These are phyloP conservation scores for Coniferiporia weirii DNA, from an alignment of 1,284 basidiomycete species.

Conservation along the genomic window DNA sequence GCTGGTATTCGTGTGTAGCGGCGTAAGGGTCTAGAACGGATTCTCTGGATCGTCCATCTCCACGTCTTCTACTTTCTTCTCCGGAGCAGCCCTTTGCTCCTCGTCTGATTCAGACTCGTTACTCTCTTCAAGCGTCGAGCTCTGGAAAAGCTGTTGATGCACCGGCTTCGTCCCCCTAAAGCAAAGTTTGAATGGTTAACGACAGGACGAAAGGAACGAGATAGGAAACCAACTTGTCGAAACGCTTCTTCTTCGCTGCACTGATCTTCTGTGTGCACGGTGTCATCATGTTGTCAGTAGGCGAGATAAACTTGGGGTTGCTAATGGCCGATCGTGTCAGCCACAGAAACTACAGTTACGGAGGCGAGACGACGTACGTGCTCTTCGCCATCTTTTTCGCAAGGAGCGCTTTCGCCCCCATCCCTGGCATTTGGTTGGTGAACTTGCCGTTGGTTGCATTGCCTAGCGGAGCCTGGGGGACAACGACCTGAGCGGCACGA, in stretches of 20 bases:
- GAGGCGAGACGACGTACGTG: slow-evolving; percentile 46
- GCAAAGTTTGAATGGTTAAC: slow-evolving; percentile 4
- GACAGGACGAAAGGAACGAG: slow-evolving; percentile 3
- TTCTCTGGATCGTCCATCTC: slow-evolving; percentile 47
- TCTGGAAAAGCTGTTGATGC: slow-evolving; percentile 49
- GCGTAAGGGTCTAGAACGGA: slow-evolving; percentile 28
- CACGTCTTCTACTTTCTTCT: slow-evolving; percentile 20
- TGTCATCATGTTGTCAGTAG: slow-evolving; percentile 90
- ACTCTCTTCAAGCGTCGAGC: slow-evolving; percentile 38
- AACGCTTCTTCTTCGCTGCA: slow-evolving; percentile 88
- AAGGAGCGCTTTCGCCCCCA: slow-evolving; percentile 82
- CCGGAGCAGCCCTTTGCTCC: slow-evolving; percentile 10
- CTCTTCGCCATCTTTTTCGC: slow-evolving; percentile 85
- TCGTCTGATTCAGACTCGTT: slow-evolving; percentile 28
- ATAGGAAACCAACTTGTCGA: slow-evolving; percentile 64
- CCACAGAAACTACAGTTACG: neutral
- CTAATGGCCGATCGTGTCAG: slow-evolving; percentile 33
- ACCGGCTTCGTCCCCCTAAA: slow-evolving; percentile 54
- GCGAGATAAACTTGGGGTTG: slow-evolving; percentile 80
- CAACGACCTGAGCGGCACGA: slow-evolving; percentile 71
- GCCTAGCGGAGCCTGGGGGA: slow-evolving; percentile 76
- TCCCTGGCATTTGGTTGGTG: slow-evolving; percentile 55
- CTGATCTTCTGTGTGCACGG: slow-evolving; percentile 86
- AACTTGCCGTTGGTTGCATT: slow-evolving; percentile 45
- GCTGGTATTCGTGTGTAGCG: slow-evolving; percentile 1